A percentile compares a stretch with the other conserved stretches of the same genome.
Evolutionary conservation across 208 protist species (phyloP).

Genomic region (Endotrypanum monterogeii): DNA sequence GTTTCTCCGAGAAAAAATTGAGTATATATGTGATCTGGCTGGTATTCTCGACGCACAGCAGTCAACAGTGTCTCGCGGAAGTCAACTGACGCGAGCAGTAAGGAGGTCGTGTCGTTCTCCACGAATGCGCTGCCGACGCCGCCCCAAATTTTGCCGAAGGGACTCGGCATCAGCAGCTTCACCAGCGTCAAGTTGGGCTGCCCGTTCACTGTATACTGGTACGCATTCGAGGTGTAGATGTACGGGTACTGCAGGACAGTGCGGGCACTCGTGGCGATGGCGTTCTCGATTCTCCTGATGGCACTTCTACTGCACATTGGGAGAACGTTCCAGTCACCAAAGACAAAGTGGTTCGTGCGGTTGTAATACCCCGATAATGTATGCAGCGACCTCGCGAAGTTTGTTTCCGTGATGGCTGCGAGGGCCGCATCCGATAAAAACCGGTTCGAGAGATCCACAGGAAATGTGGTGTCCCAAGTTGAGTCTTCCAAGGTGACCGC

Average conservation of each 20-base stretch:
- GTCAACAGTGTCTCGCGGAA: constrained; percentile 20
- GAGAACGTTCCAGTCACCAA: constrained; percentile 55
- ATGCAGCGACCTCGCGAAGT: constrained; percentile 27
- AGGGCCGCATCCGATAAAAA: background rate
- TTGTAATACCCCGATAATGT: constrained; percentile 55
- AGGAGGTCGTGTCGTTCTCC: constrained; percentile 38
- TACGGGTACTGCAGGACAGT: constrained; percentile 39
- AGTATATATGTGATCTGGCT: constrained; percentile 17
- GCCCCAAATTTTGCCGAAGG: constrained; percentile 33
- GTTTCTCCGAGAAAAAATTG: constrained; percentile 22
- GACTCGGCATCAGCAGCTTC: constrained; percentile 74
- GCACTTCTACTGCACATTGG: constrained; percentile 53
- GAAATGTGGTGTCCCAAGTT: constrained; percentile 45
- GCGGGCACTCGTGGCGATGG: constrained; percentile 30
- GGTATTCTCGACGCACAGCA: constrained; percentile 23
- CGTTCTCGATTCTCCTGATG: constrained; percentile 34
- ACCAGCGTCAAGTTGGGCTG: constrained; percentile 49
- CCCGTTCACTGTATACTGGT: constrained; percentile 17
- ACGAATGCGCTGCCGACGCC: constrained; percentile 17
- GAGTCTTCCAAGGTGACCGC: constrained; percentile 23
- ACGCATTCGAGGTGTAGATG: constrained; percentile 54
- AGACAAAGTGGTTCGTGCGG: constrained; percentile 49
- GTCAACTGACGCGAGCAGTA: constrained; percentile 23
- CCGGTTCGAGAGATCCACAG: constrained; percentile 26
- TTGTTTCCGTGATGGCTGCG: constrained; percentile 17